Evolutionary conservation across 2,329 filamentous ascomycete genomes (phyloP), one percentile per base, ranked within the genome.

Genomic region (Hypoxylon sp.): DNA sequence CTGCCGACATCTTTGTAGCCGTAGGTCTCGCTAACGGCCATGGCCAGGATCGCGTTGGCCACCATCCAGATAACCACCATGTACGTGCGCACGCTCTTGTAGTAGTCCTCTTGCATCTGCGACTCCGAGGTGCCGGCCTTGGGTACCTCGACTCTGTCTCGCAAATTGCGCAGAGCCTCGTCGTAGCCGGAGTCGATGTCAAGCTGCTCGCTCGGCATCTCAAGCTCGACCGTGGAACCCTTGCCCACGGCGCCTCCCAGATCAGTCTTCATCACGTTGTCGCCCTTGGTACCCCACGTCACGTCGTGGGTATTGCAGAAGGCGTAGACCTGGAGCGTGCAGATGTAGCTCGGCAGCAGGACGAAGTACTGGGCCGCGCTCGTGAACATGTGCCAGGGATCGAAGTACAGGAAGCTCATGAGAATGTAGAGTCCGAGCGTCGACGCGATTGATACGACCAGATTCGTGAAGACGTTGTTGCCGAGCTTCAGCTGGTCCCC

Each of bases 281-380:
- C 95, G 59, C 95, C 95, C 80, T 99, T 99, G 47, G 95, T 99
- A 46, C 95, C 95, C 95, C 95, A 99, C 0, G 94, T 97, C 19
- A 99, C 93, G 76, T 99, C 95, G 85, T 99, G 95, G 0, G 94
- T 97, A 81, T 99, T 99, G 83, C 95, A 98, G 79, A 99, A 99
- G 44, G 95, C 95, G 79, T 99, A 99, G 19, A 98, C 93, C 78
- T 99, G 95, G 2, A 99, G 85, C 0, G 93, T 98, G 82, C 95
- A 98, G 79, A 99, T 97, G 81, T 98, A 99, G 39, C 85, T 90
- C 0, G 95, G 95, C 34, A 99, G 84, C 24, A 99, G 88, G 48
- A 94, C 85, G 76, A 99, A 97, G 82, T 99, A 99, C 77, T 97
- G 94, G 0, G 85, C 87, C 0, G 92, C 89, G 0, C 90, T 94